Evolutionary conservation across 306 rosid species (phyloP), one percentile per base, ranked within the genome.

Genomic region (Vigna nakashimae): DNA sequence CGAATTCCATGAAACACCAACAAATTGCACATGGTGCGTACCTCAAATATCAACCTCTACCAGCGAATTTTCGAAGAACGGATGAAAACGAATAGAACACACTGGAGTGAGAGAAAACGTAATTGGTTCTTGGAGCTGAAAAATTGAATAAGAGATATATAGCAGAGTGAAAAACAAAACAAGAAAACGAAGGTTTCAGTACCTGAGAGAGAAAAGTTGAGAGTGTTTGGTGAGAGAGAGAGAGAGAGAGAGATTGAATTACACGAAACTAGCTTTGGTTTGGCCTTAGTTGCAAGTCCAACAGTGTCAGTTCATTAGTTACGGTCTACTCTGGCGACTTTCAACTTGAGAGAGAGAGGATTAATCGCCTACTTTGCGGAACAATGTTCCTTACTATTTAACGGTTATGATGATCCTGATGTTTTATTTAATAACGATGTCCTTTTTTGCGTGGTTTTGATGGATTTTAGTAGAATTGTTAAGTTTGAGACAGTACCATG

Each of bases 301-400:
- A 49, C 57, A 16, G 49, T 70, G 73, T 73, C 32, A 51, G 65
- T 28, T 80, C 28, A 64, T 38, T 84, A n/a, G 32, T 48, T 76
- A 30, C 43, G 82, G 89, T 86, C 91, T 80, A 65, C 82, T 58
- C 84, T 84, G 92, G 92, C 91, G 85, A 82, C 94, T 85, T 34
- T 24, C 16, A 15, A 43, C 71, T 49, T 6, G 26, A 57, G 30
- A 16, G 15, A 43, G 15, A 43, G 76, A 46, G 80, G 26, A 52
- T 12, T 71, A 17, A 86, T 89, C 87, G 1, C 14, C 58, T 83
- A 75, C 71, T 1, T 57, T 32, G 36, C 38, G 65, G 73, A 55
- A 65, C 82, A 88, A 56, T 4, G n/a, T 66, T 20, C 30, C 28
- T 15, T 3, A 6, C 12, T 0, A 16, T 0, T 42, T 34, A 17